Percentiles rank a stretch among this genome's conserved stretches.
phyloP scores from a whole-genome alignment of 2,329 filamentous ascomycete genomes.

The Aspergillus sp. region DNA sequence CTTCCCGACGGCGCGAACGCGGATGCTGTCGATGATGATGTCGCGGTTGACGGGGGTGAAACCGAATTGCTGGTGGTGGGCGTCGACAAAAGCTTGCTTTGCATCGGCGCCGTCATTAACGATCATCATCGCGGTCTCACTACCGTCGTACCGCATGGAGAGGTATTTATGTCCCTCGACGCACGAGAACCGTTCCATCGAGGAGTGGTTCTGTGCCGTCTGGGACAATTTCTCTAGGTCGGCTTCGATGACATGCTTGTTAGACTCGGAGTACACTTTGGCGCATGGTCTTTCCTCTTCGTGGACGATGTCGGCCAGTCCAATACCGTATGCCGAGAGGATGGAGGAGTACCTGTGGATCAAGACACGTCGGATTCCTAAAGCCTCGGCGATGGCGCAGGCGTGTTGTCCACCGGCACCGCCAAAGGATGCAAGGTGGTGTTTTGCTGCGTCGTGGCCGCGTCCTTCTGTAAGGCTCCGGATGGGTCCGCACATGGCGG shows the following conservation, averaged over 20 bases:
- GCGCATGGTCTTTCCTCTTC: conserved; percentile 72
- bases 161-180: conserved; percentile 48
- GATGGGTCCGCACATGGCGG: conserved; percentile 69
- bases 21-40: conserved; percentile 86
- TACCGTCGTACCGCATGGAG: conserved; percentile 56
- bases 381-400: conserved; percentile 82
- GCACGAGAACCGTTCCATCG: too few species aligned
- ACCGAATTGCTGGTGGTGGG: too few species aligned
- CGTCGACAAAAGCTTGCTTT: too few species aligned
- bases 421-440: conserved; percentile 89
- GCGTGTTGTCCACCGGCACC: conserved; percentile 92
- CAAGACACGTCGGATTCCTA: conserved; percentile 84
- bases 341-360: conserved; percentile 91
- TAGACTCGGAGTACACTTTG: conserved; percentile 62
- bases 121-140: conserved; percentile 56
- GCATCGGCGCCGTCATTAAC: too few species aligned
- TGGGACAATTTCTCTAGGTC: conserved; percentile 48
- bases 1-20: conserved; percentile 80
- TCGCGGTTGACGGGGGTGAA: conserved; percentile 64
- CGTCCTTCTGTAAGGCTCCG: conserved; percentile 89
- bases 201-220: too few species aligned
- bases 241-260: conserved; percentile 64
- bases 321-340: conserved; percentile 90
- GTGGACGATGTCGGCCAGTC: conserved; percentile 81
- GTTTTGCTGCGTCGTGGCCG: conserved; percentile 86